These are phyloP conservation scores for Fusarium drepaniforme DNA, from an alignment of 2,329 filamentous ascomycete species.

Conservation along the genomic window DNA sequence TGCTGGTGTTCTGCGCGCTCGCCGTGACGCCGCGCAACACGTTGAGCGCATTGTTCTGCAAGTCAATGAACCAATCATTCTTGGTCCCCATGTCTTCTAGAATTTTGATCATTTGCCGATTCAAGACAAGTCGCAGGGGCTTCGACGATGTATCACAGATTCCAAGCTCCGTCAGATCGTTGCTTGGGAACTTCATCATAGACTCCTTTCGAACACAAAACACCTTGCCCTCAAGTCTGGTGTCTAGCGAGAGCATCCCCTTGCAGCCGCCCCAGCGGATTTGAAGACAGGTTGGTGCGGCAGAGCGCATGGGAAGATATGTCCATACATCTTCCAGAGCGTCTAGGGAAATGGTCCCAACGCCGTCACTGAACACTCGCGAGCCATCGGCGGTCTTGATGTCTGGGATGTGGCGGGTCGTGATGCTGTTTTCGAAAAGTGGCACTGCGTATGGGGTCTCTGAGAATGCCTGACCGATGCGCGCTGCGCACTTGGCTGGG, in stretches of 20 bases:
- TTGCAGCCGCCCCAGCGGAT: slow-evolving; percentile 82
- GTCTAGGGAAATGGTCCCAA: slow-evolving; percentile 76
- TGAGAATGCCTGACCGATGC: slow-evolving; percentile 77
- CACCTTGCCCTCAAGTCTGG: slow-evolving; percentile 65
- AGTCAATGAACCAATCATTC: slow-evolving; percentile 68
- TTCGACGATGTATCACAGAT: slow-evolving; percentile 78
- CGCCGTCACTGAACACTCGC: slow-evolving; percentile 82
- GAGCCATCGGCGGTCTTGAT: slow-evolving; percentile 61
- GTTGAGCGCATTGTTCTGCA: slow-evolving; percentile 74
- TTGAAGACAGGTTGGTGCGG: slow-evolving; percentile 76
- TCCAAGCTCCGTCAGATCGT: slow-evolving; percentile 68
- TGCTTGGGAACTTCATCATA: slow-evolving; percentile 82
- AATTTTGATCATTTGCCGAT: slow-evolving; percentile 87
- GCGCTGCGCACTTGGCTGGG: slow-evolving; percentile 68
- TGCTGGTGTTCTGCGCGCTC: slow-evolving; percentile 70
- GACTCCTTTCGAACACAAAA: slow-evolving; percentile 74
- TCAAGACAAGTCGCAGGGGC: slow-evolving; percentile 78
- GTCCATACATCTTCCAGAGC: slow-evolving; percentile 72
- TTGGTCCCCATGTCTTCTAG: slow-evolving; percentile 80
- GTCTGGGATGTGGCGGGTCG: slow-evolving; percentile 57
- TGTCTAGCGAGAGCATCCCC: slow-evolving; percentile 81
- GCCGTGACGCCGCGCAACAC: slow-evolving; percentile 70
- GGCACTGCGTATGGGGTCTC: slow-evolving; percentile 76
- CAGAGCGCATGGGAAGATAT: slow-evolving; percentile 59
- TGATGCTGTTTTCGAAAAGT: slow-evolving; percentile 54